Evolutionary conservation across 2,329 filamentous ascomycete species (phyloP).

Genomic region (Emericellopsis atlantica): DNA sequence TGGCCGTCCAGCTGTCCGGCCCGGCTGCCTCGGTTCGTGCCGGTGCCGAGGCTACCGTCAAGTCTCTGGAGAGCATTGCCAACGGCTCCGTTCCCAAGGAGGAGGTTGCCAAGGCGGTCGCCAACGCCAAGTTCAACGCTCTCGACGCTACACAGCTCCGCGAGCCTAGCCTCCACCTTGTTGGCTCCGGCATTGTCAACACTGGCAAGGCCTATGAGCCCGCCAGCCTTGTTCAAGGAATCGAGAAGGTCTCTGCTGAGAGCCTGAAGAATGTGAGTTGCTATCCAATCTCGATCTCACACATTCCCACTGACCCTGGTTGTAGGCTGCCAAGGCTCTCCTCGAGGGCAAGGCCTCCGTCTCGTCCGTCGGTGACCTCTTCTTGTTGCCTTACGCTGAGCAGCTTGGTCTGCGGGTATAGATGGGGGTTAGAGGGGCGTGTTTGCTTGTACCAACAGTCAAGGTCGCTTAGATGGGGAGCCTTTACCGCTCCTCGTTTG

Average conservation of each 20-base stretch:
- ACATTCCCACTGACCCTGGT: constrained; percentile 10
- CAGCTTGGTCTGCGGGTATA: constrained; percentile 94
- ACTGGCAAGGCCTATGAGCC: constrained; percentile 76
- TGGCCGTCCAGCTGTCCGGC: constrained; percentile 73
- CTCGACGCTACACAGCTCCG: constrained; percentile 72
- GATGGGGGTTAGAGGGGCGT: constrained; percentile 23
- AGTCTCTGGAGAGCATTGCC: constrained; percentile 70
- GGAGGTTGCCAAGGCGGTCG: constrained; percentile 81
- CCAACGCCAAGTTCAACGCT: constrained; percentile 85
- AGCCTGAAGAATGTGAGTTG: constrained; percentile 71
- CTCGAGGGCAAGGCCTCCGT: constrained; percentile 83
- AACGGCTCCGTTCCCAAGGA: constrained; percentile 67
- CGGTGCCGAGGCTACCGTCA: constrained; percentile 65
- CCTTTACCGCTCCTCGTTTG: constrained; percentile 21
- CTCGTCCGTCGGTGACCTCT: constrained; percentile 81
- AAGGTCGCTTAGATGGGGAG: constrained; percentile 24
- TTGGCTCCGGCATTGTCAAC: constrained; percentile 73
- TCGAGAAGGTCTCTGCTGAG: constrained; percentile 72
- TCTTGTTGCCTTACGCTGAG: constrained; percentile 81
- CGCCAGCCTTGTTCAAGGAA: constrained; percentile 61
- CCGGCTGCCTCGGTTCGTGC: constrained; percentile 58
- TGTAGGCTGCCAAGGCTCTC: constrained; percentile 74
- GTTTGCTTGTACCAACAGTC: constrained; percentile 30
- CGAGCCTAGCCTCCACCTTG: constrained; percentile 65
- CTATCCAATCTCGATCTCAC: neutral